Evolutionary conservation across 2,329 filamentous ascomycete genomes (phyloP), one percentile per base, ranked within the genome.

Genomic region (Penicillium psychrosexuale): DNA sequence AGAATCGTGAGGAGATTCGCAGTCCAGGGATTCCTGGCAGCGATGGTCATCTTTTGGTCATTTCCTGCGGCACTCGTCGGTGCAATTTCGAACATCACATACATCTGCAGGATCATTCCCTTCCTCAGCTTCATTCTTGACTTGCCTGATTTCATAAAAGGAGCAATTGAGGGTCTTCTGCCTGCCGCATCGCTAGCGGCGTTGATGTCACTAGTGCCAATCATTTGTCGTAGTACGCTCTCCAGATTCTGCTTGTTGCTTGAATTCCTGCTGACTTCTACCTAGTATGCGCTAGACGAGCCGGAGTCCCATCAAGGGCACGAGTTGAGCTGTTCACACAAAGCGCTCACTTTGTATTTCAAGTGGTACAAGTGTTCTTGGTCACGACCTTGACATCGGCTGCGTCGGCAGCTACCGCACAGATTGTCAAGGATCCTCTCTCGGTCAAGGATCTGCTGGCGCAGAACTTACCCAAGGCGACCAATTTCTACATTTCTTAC

Each of bases 401-500:
- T 8, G 92, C 92, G 3, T 86, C 91, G 0, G 82, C 88, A 1
- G 84, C 90, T 0, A 80, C 85, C 1, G 76, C 83, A 22, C 72
- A 87, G 40, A 87, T 95, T 47, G 77, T 85, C 24, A 61, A 86
- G 1, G 70, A 90, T 39, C 91, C 91, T 0, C 72, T 80, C 8
- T 78, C 79, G 0, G 82, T 84, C 5, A 86, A 90, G 1, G 77
- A 76, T 11, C 77, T 94, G 6, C 79, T 96, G 9, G 87, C 91
- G 0, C 69, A 81, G 38, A 88, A 90, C 60, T 77, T 99, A 3
- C 94, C 94, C 17, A 89, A 87, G 61, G 87, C 91, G 0, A 93
- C 91, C 56, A 97, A 96, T 73, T 95, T 97, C 68, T 99, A 97
- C 73, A 88, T 97, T 13, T 91, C 88, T 0, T 99, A 97, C 76